These are phyloP conservation scores for Penicillium bovifimosum DNA, from an alignment of 495 filamentous ascomycete genomes.

Conservation along the genomic window DNA sequence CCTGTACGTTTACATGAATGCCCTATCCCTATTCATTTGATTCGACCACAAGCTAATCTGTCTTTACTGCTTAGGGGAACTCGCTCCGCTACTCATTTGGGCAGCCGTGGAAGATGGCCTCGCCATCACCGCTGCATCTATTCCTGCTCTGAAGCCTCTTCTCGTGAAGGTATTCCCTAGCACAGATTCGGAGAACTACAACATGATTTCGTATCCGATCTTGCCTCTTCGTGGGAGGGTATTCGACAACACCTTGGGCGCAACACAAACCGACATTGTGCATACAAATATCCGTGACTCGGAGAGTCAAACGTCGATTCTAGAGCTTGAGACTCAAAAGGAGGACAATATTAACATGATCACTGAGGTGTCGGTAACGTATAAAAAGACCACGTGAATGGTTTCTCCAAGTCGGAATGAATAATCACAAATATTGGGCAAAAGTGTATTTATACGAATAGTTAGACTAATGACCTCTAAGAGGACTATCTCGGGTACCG, in stretches of 20 bases:
- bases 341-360: conserved; percentile 15
- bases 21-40: too few relatives aligned
- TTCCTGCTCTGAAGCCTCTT: conserved; percentile 15
- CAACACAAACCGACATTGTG: conserved; percentile 12
- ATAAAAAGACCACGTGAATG: neutral
- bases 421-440: too few relatives aligned
- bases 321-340: conserved; percentile 1
- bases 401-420: neutral
- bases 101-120: conserved; percentile 20
- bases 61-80: conserved; percentile 9
- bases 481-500: too few relatives aligned
- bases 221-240: neutral
- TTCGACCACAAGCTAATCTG: neutral
- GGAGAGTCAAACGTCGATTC: conserved; percentile 12
- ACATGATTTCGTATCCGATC: conserved; percentile 13
- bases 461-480: too few relatives aligned
- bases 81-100: conserved; percentile 17
- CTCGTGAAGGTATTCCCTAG: conserved; percentile 11
- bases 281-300: conserved; percentile 4
- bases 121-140: conserved; percentile 18
- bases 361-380: conserved; percentile 15
- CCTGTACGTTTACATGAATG: conserved; percentile 15
- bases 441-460: too few relatives aligned
- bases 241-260: conserved; percentile 16
- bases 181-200: conserved; percentile 8